Base-by-base conservation (phyloP, 352 stramenopile species). In the Thalassiosira sp. region DNA sequence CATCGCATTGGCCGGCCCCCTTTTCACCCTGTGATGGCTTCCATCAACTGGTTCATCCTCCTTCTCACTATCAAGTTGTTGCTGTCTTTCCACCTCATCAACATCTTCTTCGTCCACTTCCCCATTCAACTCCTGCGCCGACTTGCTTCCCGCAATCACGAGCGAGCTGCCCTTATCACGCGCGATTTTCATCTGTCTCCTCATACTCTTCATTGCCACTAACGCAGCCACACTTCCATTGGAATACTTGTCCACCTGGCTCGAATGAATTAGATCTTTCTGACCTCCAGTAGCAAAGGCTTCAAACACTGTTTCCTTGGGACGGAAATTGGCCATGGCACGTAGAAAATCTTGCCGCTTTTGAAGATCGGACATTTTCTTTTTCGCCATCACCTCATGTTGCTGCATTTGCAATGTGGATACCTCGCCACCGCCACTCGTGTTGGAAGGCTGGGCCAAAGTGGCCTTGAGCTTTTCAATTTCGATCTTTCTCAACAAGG, bases 251-350 rank as follows among this genome's bases (percentile, higher is more conserved):
- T 93, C 87, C 25, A 93, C 72, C 40, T 91, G 85, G 76, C 84
- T 88, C 10, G 74, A 68, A 56, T 87, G 80, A n/a, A 88, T 86
- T 11, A 79, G 45, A 64, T 89, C 78, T 49, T 87, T 92, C 20
- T 81, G 78, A 27, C 79, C 85, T 27, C 94, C 94, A 16, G 90
- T 93, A 15, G 88, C 87, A 51, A 95, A 94, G 51, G 97, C 95
- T 78, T 98, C 95, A 84, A 98, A 98, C 54, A 98, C 97, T 31
- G 95, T 98, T 83, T 98, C 94, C 61, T 95, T 95, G 11, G 95
- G 95, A 11, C 95, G 94, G 77, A 98, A 98, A 63, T 86, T 93
- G 51, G 95, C 89, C 69, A 98, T 90, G 54, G 92, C 95, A 46
- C 93, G 85, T 20, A 98, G 92, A 79, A 98, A 98, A 62, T 96